Conservation (phyloP, 2,329 filamentous ascomycete species). For the Arthroderma uncinatum region DNA sequence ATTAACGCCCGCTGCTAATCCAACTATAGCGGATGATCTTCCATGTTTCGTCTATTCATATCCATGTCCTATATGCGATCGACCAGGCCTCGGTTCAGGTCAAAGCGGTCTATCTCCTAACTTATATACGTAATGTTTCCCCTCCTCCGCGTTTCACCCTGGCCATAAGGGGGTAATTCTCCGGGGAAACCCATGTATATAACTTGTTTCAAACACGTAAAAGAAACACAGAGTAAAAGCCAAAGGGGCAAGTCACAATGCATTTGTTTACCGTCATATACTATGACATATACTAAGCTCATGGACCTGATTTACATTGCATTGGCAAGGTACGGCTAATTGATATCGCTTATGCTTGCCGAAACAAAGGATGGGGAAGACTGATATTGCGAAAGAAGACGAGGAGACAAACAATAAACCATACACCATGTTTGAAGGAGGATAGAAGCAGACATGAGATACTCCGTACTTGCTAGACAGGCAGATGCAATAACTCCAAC, state of each 20-base stretch:
- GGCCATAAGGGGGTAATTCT: not conserved
- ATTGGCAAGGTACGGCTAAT: not conserved
- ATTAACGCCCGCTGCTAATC: not conserved
- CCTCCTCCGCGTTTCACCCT: not conserved
- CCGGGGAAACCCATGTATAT: not conserved
- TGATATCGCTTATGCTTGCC: constrained; percentile 1
- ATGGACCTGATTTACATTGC: not conserved
- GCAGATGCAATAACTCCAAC: not conserved
- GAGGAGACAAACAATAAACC: no score
- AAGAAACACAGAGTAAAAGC: not conserved
- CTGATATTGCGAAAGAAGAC: no score
- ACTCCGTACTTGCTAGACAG: no score
- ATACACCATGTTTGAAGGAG: no score
- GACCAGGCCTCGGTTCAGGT: not conserved
- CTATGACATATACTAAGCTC: no score
- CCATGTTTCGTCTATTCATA: not conserved
- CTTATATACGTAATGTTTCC: not conserved
- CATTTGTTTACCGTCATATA: not conserved
- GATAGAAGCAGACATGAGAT: not conserved
- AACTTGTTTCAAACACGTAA: not conserved
- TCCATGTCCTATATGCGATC: constrained; percentile 1
- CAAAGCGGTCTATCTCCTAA: not conserved
- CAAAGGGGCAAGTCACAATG: not conserved
- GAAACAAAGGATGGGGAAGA: not conserved
- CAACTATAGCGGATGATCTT: not conserved